Evolutionary conservation across 2,329 filamentous ascomycete genomes (phyloP).

Genomic region (Cercospora nicotianae): DNA sequence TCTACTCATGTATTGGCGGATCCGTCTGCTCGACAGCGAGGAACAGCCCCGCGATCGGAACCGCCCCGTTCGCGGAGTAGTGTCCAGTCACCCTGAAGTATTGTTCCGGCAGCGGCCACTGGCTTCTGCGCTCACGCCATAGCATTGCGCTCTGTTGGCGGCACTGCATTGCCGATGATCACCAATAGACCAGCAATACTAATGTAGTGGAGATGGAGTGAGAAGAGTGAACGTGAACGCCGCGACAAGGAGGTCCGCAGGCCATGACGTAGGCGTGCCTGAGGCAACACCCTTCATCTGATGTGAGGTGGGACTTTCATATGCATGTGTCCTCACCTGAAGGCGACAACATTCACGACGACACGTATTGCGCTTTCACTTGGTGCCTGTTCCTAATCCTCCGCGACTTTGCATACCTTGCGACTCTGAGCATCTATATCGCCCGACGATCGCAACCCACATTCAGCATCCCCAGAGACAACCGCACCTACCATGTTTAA

Average conservation of each 20-base stretch:
- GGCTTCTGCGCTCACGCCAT: neutral
- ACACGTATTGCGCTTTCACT: neutral
- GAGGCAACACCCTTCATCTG: neutral
- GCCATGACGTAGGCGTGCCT: neutral
- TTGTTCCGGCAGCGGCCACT: neutral
- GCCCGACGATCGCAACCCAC: neutral
- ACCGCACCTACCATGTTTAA: constrained; percentile 53
- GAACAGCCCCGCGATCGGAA: constrained; percentile 12
- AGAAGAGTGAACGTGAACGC: neutral
- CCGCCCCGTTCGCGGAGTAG: constrained; percentile 1
- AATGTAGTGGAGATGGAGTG: neutral
- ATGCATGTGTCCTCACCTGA: neutral
- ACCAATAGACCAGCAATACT: neutral
- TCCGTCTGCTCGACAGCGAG: neutral
- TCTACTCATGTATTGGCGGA: neutral
- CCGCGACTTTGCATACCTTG: neutral
- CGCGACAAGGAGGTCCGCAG: neutral
- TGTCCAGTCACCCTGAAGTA: neutral
- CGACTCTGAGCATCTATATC: neutral
- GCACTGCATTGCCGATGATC: neutral
- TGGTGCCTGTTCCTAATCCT: neutral
- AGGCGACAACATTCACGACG: constrained; percentile 1
- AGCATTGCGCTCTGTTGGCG: neutral
- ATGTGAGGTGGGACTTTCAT: constrained; percentile 6
- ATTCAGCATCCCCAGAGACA: neutral